Evolutionary conservation across 2,329 filamentous ascomycete species (phyloP), one percentile per base, ranked within the genome.

Genomic region (Calonectria pauciramosa): DNA sequence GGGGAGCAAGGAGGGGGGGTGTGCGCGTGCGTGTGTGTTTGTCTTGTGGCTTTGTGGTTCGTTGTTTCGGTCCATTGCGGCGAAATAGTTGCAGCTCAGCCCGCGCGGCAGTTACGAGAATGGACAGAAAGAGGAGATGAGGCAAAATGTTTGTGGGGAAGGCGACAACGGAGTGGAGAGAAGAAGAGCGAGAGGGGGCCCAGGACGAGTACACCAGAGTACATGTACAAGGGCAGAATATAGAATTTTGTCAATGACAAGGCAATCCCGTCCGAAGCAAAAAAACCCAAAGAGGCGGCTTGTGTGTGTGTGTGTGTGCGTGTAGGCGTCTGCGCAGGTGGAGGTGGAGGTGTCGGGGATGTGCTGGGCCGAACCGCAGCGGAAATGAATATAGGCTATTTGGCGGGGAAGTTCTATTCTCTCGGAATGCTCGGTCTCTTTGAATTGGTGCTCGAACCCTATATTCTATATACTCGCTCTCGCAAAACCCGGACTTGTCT

Each of bases 321-420:
- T 8, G 60, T 36, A 10, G 34, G 9, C 34, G n/a, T 20, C n/a
- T n/a, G n/a, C n/a, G n/a, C n/a, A 44, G 41, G 41, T 7, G 41
- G 20, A 44, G 18, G 41, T 67, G 34, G 11, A 38, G 23, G 65
- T 54, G 18, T 63, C 16, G 47, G 54, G 54, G 56, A 60, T 60
- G 56, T 60, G 56, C 56, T 63, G 34, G 56, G 23, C 56, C 56
- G 56, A 63, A 63, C 56, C 56, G 56, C 16, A 41, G 56, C 34
- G 56, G 56, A 63, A 56, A 41, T 41, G 56, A 63, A 41, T 63
- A 63, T 63, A 63, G 56, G 23, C 56, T 63, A 23, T 63, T 63
- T 41, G 56, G 56, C 56, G 36, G 36, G 56, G 56, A 41, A 41
- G 38, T 16, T 63, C 23, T 41, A 41, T 63, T 30, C 38, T 63